Conservation (phyloP, 352 stramenopile genomes). For the Pythium scleroteichum region DNA sequence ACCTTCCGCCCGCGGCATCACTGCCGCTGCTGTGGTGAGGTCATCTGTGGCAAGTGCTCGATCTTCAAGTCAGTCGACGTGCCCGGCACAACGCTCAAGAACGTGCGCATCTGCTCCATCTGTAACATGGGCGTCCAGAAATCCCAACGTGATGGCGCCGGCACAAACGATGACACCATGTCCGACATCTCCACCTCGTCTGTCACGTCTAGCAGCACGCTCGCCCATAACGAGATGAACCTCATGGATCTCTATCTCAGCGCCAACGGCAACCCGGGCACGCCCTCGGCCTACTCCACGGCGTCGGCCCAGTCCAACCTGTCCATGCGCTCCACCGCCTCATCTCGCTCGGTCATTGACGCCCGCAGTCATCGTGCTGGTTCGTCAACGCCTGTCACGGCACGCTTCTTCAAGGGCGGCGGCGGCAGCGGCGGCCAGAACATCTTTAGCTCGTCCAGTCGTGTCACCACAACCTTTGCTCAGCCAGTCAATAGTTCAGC, state of each 20-base stretch:
- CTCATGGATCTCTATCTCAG: slow-evolving; percentile 81
- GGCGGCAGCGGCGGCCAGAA: slow-evolving; percentile 10
- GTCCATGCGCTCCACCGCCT: slow-evolving; percentile 76
- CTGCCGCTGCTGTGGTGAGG: slow-evolving; percentile 85
- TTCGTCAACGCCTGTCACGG: slow-evolving; percentile 16
- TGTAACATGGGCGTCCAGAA: slow-evolving; percentile 88
- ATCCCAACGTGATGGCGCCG: slow-evolving; percentile 15
- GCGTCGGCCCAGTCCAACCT: slow-evolving; percentile 75
- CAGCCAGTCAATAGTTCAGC: slow-evolving; percentile 9
- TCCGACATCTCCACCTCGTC: slow-evolving; percentile 80
- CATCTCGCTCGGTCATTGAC: slow-evolving; percentile 58
- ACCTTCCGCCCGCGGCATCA: slow-evolving; percentile 84
- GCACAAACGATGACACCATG: slow-evolving; percentile 42
- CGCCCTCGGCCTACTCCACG: slow-evolving; percentile 75
- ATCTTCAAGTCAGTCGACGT: slow-evolving; percentile 82
- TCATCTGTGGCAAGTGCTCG: slow-evolving; percentile 88
- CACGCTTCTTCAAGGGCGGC: slow-evolving; percentile 30
- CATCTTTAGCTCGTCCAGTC: slow-evolving; percentile 25
- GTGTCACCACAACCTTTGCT: slow-evolving; percentile 9
- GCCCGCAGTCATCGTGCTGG: slow-evolving; percentile 22
- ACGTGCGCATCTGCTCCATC: slow-evolving; percentile 81
- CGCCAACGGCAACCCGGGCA: slow-evolving; percentile 49
- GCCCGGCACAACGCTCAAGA: slow-evolving; percentile 77
- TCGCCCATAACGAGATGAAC: slow-evolving; percentile 86
- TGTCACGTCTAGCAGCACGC: slow-evolving; percentile 74